Conservation (phyloP, 352 stramenopile genomes). For the Globisporangium uncinulatum region DNA sequence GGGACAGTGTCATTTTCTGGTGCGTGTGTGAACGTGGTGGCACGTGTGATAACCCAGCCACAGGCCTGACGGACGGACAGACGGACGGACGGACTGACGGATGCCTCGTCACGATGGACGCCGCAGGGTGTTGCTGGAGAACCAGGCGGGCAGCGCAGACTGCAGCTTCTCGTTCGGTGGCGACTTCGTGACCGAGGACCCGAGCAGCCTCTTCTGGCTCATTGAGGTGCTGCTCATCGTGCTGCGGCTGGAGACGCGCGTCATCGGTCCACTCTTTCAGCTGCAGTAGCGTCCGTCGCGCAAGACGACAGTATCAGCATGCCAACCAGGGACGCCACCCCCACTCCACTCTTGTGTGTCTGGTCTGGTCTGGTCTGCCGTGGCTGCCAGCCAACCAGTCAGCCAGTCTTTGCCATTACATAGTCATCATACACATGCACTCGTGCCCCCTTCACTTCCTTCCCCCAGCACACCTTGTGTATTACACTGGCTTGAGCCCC, state of each 20-base stretch:
- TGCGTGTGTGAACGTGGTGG: constrained; percentile 9
- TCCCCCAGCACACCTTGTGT: background rate
- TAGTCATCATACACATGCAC: background rate
- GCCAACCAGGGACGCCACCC: too few species aligned
- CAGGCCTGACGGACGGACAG: too few species aligned
- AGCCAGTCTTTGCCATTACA: background rate
- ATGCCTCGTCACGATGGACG: background rate
- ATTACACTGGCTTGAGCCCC: constrained; percentile 50
- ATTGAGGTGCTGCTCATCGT: constrained; percentile 43
- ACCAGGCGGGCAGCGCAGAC: constrained; percentile 20
- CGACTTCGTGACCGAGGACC: constrained; percentile 23
- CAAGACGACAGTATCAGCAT: background rate
- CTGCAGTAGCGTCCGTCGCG: constrained; percentile 6
- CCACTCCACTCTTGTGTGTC: too few species aligned
- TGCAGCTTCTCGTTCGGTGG: constrained; percentile 38
- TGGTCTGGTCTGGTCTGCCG: too few species aligned
- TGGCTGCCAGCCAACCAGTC: too few species aligned
- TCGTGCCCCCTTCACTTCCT: too few species aligned
- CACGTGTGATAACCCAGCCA: too few species aligned
- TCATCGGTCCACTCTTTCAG: constrained; percentile 39
- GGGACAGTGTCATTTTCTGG: constrained; percentile 36
- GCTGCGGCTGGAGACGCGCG: constrained; percentile 34
- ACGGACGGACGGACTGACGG: too few species aligned
- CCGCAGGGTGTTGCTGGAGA: constrained; percentile 33
- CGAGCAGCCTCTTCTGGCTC: constrained; percentile 39